These are phyloP conservation scores for Berberis vulgaris DNA, from an alignment of 164 flowering plant species.

Conservation along the genomic window DNA sequence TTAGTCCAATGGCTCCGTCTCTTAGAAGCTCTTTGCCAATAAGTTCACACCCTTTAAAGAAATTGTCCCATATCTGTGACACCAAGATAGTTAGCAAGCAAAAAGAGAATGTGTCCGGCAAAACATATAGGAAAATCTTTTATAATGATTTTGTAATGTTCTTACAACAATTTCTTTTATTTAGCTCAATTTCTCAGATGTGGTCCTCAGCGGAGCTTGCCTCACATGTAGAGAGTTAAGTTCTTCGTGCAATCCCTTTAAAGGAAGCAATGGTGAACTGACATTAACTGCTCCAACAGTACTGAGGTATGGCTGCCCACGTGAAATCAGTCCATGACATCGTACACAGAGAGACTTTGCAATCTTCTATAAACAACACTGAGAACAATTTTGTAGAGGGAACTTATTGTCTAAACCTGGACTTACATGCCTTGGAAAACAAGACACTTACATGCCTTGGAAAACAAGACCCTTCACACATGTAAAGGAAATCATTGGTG, in stretches of 20 bases:
- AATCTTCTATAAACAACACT: background rate
- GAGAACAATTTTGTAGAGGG: too few relatives aligned
- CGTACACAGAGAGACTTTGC: constrained; percentile 2
- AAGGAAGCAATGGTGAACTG: constrained; percentile 11
- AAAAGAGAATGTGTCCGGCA: background rate
- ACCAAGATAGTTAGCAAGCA: constrained; percentile 3
- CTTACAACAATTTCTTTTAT: constrained; percentile 26
- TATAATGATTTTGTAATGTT: background rate
- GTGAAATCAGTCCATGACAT: constrained; percentile 12
- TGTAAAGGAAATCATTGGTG: constrained; percentile 34
- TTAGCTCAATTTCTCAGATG: constrained; percentile 21
- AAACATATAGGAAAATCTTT: background rate
- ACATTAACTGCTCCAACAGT: constrained; percentile 11
- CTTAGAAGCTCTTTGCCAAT: constrained; percentile 24
- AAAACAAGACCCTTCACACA: constrained; percentile 38
- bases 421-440: constrained; percentile 32
- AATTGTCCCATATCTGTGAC: constrained; percentile 27
- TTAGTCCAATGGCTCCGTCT: constrained; percentile 17
- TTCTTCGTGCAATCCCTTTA: constrained; percentile 18
- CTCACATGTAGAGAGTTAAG: constrained; percentile 8
- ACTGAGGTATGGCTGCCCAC: constrained; percentile 25
- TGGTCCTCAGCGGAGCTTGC: constrained; percentile 21
- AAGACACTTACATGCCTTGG: constrained; percentile 30
- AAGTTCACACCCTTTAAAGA: constrained; percentile 23
- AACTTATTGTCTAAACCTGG: background rate